Conservation (phyloP, 2,329 filamentous ascomycete species). For the Sclerotinia trifoliorum region DNA sequence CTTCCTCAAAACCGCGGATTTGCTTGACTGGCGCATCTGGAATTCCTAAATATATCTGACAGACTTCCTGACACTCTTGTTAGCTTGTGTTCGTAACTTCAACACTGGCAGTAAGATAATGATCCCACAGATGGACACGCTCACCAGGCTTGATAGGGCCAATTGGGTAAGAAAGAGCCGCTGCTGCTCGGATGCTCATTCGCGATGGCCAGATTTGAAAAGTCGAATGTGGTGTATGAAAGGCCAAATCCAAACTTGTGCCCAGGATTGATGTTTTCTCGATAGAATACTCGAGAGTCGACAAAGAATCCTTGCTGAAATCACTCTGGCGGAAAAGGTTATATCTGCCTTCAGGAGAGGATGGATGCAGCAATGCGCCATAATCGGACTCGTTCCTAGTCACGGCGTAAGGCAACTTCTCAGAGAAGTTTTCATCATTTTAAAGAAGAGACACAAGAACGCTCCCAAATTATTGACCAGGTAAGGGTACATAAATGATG, state of each 20-base stretch:
- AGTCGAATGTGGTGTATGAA: neutral
- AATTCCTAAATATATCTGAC: neutral
- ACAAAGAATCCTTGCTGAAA: neutral
- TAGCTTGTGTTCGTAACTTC: neutral
- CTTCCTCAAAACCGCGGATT: neutral
- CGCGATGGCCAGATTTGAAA: neutral
- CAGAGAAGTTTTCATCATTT: neutral
- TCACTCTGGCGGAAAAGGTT: neutral
- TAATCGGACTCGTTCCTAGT: neutral
- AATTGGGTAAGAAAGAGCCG: neutral
- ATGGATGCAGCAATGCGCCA: too few relatives aligned
- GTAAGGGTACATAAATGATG: constrained; percentile 59
- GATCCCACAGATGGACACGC: neutral
- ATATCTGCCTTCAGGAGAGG: neutral
- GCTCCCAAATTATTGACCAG: constrained; percentile 51
- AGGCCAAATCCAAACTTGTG: neutral
- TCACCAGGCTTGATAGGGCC: neutral
- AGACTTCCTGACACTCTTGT: neutral
- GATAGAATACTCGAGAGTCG: neutral
- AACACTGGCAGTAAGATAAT: neutral
- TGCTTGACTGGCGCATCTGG: neutral
- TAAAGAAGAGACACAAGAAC: neutral
- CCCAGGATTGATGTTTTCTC: neutral
- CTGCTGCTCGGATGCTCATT: neutral
- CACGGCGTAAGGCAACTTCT: neutral